A percentile compares a stretch with the other conserved stretches of the same genome.
These are phyloP conservation scores for Athelia sp. DNA, from an alignment of 1,284 basidiomycete genomes.

Conservation along the genomic window DNA sequence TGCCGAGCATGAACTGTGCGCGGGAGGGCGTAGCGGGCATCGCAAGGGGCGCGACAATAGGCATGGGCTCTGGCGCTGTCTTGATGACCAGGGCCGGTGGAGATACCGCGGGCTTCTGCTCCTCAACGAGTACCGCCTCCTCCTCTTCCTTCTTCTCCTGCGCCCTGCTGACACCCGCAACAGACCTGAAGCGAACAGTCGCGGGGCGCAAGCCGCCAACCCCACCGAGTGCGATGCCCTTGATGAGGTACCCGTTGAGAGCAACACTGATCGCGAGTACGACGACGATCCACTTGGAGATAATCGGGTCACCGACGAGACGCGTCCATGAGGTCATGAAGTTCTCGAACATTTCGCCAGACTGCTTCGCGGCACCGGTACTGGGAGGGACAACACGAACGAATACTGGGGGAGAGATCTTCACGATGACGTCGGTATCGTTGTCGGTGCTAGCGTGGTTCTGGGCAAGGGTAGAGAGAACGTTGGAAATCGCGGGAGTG, in stretches of 20 bases:
- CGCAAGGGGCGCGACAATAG: conserved; percentile 19
- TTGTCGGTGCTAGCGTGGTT: conserved; percentile 23
- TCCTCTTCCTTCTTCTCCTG: conserved; percentile 13
- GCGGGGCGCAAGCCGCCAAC: conserved; percentile 30
- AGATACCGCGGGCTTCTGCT: neutral
- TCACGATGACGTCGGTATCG: conserved; percentile 59
- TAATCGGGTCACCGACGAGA: conserved; percentile 90
- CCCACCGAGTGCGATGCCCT: conserved; percentile 59
- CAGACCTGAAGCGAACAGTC: conserved; percentile 42
- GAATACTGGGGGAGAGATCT: conserved; percentile 65
- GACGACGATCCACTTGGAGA: conserved; percentile 95
- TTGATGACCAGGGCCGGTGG: conserved; percentile 11
- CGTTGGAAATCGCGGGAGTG: conserved; percentile 49
- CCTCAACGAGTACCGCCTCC: neutral
- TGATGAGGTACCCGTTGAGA: conserved; percentile 92
- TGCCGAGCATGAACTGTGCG: conserved; percentile 42
- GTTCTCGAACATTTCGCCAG: conserved; percentile 58
- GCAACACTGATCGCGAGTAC: conserved; percentile 84
- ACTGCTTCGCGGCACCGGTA: conserved; percentile 12
- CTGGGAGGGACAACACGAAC: conserved; percentile 43
- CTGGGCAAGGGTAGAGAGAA: conserved; percentile 55
- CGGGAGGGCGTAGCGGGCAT: conserved; percentile 17
- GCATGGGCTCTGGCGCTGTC: conserved; percentile 9
- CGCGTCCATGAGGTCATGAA: conserved; percentile 94
- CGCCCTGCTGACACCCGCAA: conserved; percentile 21